Conservation (phyloP, 1,139 yeast species). For the Maudiozyma humilis region DNA sequence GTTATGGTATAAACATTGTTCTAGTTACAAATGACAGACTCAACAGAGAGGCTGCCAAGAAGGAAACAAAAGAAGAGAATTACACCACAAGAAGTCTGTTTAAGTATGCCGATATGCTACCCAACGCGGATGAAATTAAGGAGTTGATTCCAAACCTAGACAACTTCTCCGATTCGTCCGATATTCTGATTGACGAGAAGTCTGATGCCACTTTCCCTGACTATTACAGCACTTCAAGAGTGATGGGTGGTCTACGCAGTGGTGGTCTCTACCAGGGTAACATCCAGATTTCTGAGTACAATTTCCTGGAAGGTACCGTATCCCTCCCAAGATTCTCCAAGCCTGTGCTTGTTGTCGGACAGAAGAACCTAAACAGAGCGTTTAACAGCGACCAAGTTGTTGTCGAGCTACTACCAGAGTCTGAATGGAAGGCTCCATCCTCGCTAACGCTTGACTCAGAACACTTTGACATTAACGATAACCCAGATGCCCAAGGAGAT, state of each 20-base stretch:
- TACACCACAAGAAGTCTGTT: conserved; percentile 49
- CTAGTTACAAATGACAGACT: conserved; percentile 72
- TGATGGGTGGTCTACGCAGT: conserved; percentile 83
- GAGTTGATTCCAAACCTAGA: conserved; percentile 68
- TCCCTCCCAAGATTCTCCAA: conserved; percentile 65
- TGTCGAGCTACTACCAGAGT: conserved; percentile 78
- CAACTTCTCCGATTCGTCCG: conserved; percentile 21
- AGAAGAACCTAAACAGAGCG: conserved; percentile 79
- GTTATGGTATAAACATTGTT: conserved; percentile 43
- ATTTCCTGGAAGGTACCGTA: conserved; percentile 81
- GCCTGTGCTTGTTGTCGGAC: conserved; percentile 75
- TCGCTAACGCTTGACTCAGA: conserved; percentile 72
- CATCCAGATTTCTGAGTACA: conserved; percentile 73
- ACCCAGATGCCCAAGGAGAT: conserved; percentile 49
- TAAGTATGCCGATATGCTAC: conserved; percentile 62
- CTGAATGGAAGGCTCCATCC: conserved; percentile 84
- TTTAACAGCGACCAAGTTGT: conserved; percentile 89
- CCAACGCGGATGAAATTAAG: conserved; percentile 66
- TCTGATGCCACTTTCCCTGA: conserved; percentile 61
- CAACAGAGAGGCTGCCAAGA: conserved; percentile 51
- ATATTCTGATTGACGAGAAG: conserved; percentile 22
- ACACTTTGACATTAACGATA: conserved; percentile 50
- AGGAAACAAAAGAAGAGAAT: conserved; percentile 34
- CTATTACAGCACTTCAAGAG: conserved; percentile 70
- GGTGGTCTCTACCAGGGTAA: conserved; percentile 85